Evolutionary conservation across 2,329 filamentous ascomycete species (phyloP).

Genomic region (Venturiaceae sp.): DNA sequence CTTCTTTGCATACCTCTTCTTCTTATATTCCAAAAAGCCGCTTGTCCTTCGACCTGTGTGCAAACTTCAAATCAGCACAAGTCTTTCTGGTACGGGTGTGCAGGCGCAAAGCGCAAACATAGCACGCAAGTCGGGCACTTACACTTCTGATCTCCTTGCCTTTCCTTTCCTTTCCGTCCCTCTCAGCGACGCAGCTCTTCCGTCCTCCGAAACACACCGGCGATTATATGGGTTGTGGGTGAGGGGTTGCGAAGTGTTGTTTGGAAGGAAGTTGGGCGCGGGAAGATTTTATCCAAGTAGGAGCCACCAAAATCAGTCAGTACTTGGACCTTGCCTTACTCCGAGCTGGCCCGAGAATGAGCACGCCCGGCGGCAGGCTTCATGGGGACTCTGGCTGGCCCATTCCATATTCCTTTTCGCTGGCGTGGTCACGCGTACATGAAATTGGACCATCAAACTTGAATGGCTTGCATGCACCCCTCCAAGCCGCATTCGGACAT

Average conservation of each 20-base stretch:
- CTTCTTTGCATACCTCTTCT: conserved; percentile 1
- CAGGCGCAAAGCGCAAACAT: neutral
- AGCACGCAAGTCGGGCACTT: neutral
- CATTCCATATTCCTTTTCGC: neutral
- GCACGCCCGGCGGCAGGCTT: no score
- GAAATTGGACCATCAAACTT: neutral
- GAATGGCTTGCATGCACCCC: neutral
- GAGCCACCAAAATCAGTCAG: no score
- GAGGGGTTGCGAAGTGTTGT: conserved; percentile 11
- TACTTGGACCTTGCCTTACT: no score
- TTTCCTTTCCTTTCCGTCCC: conserved; percentile 17
- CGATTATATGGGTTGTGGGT: conserved; percentile 11
- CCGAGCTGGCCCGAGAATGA: no score
- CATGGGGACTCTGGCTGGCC: neutral
- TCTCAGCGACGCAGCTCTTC: conserved; percentile 30
- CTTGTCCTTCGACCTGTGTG: neutral
- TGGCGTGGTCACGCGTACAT: neutral
- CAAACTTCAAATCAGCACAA: neutral
- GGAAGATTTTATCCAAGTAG: neutral
- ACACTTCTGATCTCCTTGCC: conserved; percentile 20
- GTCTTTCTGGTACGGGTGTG: neutral
- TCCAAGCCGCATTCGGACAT: neutral
- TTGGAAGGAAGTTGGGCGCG: conserved; percentile 12
- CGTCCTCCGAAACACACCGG: conserved; percentile 22
- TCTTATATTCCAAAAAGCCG: neutral